Base-by-base conservation (phyloP, 2,329 filamentous ascomycete genomes). In the Trichoderma sp. region DNA sequence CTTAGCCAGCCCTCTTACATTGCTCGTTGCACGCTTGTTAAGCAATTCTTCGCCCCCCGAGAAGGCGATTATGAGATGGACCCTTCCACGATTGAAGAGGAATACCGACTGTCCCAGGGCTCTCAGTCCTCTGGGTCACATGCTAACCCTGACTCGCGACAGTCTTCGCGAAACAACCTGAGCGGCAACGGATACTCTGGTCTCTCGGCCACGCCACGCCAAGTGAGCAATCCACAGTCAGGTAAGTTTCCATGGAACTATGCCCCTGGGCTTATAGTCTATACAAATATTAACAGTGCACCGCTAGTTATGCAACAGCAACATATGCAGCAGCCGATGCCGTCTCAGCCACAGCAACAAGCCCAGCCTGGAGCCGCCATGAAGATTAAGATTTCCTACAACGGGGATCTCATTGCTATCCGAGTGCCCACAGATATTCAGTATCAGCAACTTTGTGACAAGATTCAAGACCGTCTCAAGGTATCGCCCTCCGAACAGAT, bases 361-460 rank as follows among this genome's bases (percentile, higher is more conserved):
- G 32, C 37, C 16, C 68, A 66, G 37, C 43, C 51, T 6, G 51
- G 32, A 32, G 58, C 54, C 52, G 79, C 39, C 4, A 90, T 97
- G 83, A 98, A 97, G 80, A 92, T 98, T 78, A 98, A 98, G 82
- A 91, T 97, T 66, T 96, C 92, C 82, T 97, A 93, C 82, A 92
- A 95, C 72, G 91, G 94, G 70, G 95, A 97, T 73, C 88, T 96
- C 68, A 95, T 97, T 73, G 92, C 96, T 55, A 94, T 99, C 75
- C 90, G 94, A 39, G 93, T 98, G 67, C 91, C 95, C 0, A 86
- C 87, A 1, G 91, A 96, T 66, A 93, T 96, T 74, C 86, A 86
- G 66, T 96, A 90, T 79, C 84, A 87, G 65, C 91, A 93, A 70
- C 85, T 99, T 10, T 90, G 91, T 74, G 90, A 94, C 73, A 97